A percentile compares a stretch with the other conserved stretches of the same genome.
These are phyloP conservation scores for Euryodendron excelsum DNA, from an alignment of 148 eudicot species.

Conservation along the genomic window DNA sequence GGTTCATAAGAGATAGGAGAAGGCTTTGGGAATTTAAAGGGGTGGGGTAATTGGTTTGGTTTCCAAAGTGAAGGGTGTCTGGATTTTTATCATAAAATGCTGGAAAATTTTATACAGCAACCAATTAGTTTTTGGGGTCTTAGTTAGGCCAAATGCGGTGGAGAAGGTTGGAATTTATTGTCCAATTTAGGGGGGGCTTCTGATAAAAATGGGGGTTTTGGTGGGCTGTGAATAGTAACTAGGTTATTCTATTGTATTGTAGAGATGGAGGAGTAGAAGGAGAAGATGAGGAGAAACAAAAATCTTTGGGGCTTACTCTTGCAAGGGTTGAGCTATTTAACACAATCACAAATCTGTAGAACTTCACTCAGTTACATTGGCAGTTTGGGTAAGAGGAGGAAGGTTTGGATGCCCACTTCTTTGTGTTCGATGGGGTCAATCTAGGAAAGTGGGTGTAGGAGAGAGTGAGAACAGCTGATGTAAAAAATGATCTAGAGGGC, in stretches of 20 bases:
- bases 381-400: no score
- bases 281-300: no score
- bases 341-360: no score
- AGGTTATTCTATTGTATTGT: no score
- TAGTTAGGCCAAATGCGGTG: background rate
- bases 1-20: background rate
- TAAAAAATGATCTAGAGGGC: background rate
- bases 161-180: constrained; percentile 1
- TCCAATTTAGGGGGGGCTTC: background rate
- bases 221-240: no score
- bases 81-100: background rate
- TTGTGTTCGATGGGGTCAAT: background rate
- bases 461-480: no score
- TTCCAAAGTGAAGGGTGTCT: background rate
- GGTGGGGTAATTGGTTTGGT: background rate
- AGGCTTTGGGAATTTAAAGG: background rate
- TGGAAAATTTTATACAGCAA: background rate
- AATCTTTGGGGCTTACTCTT: no score
- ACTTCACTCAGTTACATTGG: no score
- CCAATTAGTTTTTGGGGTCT: background rate
- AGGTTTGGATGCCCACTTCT: background rate
- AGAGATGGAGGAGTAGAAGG: no score
- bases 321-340: no score
- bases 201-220: no score
- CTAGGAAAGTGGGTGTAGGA: no score